Percentiles rank a stretch among this genome's conserved stretches.
Conservation (phyloP, 2,329 filamentous ascomycete genomes). For the Periconia macrospinosa region DNA sequence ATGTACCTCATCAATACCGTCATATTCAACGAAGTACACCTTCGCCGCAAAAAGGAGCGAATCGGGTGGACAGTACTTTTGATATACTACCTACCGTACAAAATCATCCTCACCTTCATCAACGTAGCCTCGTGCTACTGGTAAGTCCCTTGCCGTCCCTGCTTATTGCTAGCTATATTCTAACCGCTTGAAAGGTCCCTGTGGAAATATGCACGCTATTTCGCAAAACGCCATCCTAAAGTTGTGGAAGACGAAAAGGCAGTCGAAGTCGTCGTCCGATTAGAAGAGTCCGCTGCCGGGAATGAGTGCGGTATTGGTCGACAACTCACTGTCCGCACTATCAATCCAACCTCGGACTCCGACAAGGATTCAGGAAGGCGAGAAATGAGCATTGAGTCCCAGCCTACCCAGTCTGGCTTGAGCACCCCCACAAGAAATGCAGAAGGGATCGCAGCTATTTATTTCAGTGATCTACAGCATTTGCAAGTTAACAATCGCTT, state of each 20-base stretch:
- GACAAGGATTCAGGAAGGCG: neutral
- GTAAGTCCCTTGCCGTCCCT: constrained; percentile 19
- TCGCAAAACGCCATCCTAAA: constrained; percentile 51
- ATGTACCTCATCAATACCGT: constrained; percentile 50
- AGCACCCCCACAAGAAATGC: neutral
- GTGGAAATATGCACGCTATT: constrained; percentile 51
- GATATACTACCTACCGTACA: constrained; percentile 51
- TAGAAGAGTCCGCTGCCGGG: constrained; percentile 20
- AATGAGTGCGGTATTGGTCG: constrained; percentile 18
- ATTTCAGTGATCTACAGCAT: neutral
- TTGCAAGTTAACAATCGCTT: neutral
- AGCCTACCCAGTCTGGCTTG: neutral
- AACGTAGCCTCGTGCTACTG: constrained; percentile 45
- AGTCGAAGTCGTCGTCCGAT: constrained; percentile 28
- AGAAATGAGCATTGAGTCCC: neutral
- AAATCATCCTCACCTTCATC: constrained; percentile 48
- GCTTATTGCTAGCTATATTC: neutral
- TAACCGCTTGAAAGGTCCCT: constrained; percentile 26
- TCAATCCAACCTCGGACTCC: neutral
- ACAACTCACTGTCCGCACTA: constrained; percentile 23
- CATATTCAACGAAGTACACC: constrained; percentile 54
- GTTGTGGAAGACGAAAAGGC: constrained; percentile 53
- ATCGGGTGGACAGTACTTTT: constrained; percentile 41
- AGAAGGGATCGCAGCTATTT: neutral
- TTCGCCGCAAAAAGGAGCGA: constrained; percentile 49